Percentiles rank a stretch among this genome's conserved stretches.
Evolutionary conservation across 306 rosid species (phyloP).

Genomic region (Prunus persica): Prunus_persica_NCBIv2 NC_034009.1:7330501-7331000

Average conservation of each 20-base stretch:
- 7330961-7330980: too few relatives aligned
- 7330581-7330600: background rate
- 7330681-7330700: background rate
- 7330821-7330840: background rate
- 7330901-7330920: background rate
- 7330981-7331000: too few relatives aligned
- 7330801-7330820: background rate
- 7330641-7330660: background rate
- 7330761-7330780: background rate
- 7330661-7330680: background rate
- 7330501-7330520: constrained; percentile 2
- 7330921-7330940: background rate
- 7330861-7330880: background rate
- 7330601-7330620: background rate
- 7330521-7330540: background rate
- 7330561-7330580: background rate
- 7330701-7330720: background rate
- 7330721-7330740: background rate
- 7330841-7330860: background rate
- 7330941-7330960: too few relatives aligned
- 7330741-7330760: background rate
- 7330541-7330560: background rate
- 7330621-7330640: background rate
- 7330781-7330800: background rate
- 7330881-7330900: background rate